Evolutionary conservation across 129 eudicot species (phyloP), one percentile per base, ranked within the genome.

Genomic region (Ambrosia trifida): DNA sequence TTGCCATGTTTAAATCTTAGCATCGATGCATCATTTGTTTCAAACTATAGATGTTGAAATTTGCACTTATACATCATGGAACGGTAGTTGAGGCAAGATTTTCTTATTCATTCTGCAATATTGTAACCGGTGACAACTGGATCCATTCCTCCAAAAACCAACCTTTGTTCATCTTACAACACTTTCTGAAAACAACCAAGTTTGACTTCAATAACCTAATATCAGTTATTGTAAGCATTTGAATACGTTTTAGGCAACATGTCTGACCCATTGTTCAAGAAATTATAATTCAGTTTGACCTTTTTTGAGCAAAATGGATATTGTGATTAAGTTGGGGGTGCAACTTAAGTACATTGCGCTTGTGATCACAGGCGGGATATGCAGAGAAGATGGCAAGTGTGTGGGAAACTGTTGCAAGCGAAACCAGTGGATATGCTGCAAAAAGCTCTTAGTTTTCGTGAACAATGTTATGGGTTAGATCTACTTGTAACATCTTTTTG

Each of bases 381-480:
- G 98, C 98, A 20, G 96, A 94, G 86, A 89, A 94, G 88, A 85
- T 94, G 90, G 96, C 97, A 17, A 81, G 60, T 62, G 89, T 90
- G 68, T 94, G 99, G 97, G 93, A 81, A 77, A 86, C 79, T 19
- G 97, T 94, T 63, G 96, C 99, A 9, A 84, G 84, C 41, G 99
- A 94, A 86, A 89, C 99, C 60, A 90, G 89, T 71, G 84, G 81
- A 79, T 89, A 93, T 65, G 88, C 61, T 54, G 31, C 78, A 6
- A 79, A 69, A 78, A 72, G 70, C 54, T 40, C 32, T 50, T 75
- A 70, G 64, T 69, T 66, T 61, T 53, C 79, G 85, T 71, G 41
- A 61, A 81, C 71, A 63, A 72, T 74, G 79, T 64, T 51, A 43
- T 69, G 68, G 24, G 68, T 40, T 11, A 31, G 72, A 74, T 66